Conservation (phyloP, 225 moss, liverwort and hornwort genomes). For the Pleurozium schreberi region DNA sequence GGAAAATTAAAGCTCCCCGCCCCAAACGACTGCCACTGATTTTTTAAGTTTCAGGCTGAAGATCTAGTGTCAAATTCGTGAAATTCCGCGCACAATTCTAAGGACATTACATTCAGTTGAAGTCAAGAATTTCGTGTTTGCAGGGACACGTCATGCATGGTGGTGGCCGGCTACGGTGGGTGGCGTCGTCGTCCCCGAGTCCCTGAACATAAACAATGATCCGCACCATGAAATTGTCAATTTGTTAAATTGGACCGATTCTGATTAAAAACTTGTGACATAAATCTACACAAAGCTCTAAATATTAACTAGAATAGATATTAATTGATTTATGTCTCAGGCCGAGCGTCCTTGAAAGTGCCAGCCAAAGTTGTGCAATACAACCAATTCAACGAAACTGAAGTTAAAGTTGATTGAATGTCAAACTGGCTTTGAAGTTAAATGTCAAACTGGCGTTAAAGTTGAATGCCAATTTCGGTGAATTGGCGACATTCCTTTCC, state of each 20-base stretch:
- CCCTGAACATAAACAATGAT: neutral
- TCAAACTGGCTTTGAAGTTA: too few species aligned
- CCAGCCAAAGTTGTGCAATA: neutral
- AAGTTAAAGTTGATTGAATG: neutral
- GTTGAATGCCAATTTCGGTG: neutral
- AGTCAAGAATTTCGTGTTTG: neutral
- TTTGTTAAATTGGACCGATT: neutral
- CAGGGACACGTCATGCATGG: neutral
- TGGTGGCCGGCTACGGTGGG: neutral
- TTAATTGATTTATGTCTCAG: neutral
- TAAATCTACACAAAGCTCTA: neutral
- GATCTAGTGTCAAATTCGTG: neutral
- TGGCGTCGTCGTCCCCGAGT: neutral
- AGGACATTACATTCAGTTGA: neutral
- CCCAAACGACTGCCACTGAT: neutral
- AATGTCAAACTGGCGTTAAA: neutral
- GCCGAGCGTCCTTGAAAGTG: too few species aligned
- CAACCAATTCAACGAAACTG: neutral
- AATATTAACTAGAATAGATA: too few species aligned
- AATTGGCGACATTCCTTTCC: neutral
- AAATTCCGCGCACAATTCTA: neutral
- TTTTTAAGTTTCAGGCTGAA: neutral
- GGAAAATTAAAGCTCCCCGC: neutral
- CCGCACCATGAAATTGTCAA: neutral
- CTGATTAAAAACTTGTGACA: too few species aligned